These are phyloP conservation scores for Cryptococcus sp. DNA, from an alignment of 1,284 basidiomycete species.

Conservation along the genomic window DNA sequence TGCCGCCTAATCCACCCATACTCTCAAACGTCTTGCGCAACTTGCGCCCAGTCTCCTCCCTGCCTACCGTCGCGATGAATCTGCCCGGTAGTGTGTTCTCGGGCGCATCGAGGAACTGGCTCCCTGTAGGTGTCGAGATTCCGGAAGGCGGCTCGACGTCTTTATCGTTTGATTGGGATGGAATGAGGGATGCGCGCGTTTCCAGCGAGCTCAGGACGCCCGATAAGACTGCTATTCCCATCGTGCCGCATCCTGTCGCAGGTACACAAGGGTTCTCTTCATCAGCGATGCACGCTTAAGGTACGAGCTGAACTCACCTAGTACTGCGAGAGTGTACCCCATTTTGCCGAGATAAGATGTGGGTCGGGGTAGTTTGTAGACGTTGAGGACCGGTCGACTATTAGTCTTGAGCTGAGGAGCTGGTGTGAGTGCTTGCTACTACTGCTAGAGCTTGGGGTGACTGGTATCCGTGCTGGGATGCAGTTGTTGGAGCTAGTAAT, in stretches of 20 bases:
- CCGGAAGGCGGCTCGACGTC: slow-evolving; percentile 73
- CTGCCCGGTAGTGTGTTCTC: slow-evolving; percentile 73
- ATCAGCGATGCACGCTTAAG: slow-evolving; percentile 5
- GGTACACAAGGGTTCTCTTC: slow-evolving; percentile 6
- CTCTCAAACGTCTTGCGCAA: slow-evolving; percentile 67
- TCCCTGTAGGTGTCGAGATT: slow-evolving; percentile 69
- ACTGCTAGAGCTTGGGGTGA: no score
- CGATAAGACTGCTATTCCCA: slow-evolving; percentile 95
- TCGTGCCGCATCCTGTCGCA: slow-evolving; percentile 87
- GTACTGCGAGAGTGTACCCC: slow-evolving; percentile 57
- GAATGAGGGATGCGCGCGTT: slow-evolving; percentile 36
- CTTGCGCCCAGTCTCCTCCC: slow-evolving; percentile 74
- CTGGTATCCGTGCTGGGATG: no score
- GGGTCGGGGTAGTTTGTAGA: not conserved
- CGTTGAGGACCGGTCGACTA: not conserved
- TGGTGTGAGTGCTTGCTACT: no score
- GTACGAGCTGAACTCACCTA: slow-evolving; percentile 42
- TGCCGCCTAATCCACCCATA: slow-evolving; percentile 60
- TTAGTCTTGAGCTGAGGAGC: no score
- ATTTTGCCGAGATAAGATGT: slow-evolving; percentile 35
- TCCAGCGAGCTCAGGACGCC: slow-evolving; percentile 56
- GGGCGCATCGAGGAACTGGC: slow-evolving; percentile 52
- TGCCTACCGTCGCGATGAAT: slow-evolving; percentile 85
- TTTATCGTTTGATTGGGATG: slow-evolving; percentile 13
- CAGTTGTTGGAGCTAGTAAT: not conserved